A percentile compares a stretch with the other conserved stretches of the same genome.
Conservation (phyloP, 306 rosid species). For the Quercus ilex region DNA sequence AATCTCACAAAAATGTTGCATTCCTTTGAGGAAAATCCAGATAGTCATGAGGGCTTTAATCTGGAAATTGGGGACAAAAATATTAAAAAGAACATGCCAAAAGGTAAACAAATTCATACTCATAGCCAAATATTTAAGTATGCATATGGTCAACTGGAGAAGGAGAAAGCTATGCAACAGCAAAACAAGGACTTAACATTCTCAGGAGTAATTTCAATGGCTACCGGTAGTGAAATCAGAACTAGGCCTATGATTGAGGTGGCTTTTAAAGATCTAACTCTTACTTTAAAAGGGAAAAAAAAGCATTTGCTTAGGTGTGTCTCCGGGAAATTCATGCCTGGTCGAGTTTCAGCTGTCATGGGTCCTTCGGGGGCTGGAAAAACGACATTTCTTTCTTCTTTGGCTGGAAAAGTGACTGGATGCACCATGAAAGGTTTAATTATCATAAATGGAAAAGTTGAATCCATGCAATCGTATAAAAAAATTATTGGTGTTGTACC, state of each 20-base stretch:
- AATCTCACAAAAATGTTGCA: conserved; percentile 62
- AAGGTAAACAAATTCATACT: conserved; percentile 52
- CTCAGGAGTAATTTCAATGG: conserved; percentile 79
- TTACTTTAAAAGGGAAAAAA: conserved; percentile 63
- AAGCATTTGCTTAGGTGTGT: conserved; percentile 65
- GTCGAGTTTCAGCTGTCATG: conserved; percentile 85
- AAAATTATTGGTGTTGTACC: conserved; percentile 84
- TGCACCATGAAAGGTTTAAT: conserved; percentile 62
- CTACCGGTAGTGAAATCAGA: conserved; percentile 45
- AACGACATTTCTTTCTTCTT: conserved; percentile 83
- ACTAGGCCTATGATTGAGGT: conserved; percentile 71
- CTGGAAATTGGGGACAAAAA: conserved; percentile 67
- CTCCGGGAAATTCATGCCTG: conserved; percentile 66
- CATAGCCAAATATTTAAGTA: conserved; percentile 81
- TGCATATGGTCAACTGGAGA: conserved; percentile 80
- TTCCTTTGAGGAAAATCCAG: conserved; percentile 47
- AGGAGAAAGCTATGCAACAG: conserved; percentile 83
- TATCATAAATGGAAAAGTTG: conserved; percentile 60
- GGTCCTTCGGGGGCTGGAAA: conserved; percentile 94
- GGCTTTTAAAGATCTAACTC: conserved; percentile 70
- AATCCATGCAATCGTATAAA: conserved; percentile 59
- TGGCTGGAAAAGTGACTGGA: conserved; percentile 70
- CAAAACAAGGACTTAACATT: conserved; percentile 64
- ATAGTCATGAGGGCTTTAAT: conserved; percentile 56
- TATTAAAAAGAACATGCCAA: conserved; percentile 56